Evolutionary conservation across 495 filamentous ascomycete genomes (phyloP), one percentile per base, ranked within the genome.

Genomic region (Neurospora sp.): DNA sequence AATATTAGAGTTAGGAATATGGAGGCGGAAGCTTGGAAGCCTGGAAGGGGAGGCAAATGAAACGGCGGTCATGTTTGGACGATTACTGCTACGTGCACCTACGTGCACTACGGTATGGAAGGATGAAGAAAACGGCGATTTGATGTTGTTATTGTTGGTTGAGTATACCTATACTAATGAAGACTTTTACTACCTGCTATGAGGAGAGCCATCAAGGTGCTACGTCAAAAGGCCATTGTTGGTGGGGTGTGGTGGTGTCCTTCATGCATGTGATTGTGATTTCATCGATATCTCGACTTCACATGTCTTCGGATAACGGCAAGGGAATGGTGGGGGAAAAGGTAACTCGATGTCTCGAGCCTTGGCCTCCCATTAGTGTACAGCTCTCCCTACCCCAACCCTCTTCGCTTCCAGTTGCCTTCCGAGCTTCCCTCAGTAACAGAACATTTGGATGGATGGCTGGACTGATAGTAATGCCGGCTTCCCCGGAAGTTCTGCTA

Each of bases 221-320:
- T 66, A 66, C 54, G 54, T 66, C 54, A 66, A 15, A 66, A 66
- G 24, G 24, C 54, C 5, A 8, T 62, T 62, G 54, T 6, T 62
- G 48, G 13, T 31, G 54, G 15, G 48, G 48, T 71, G 40, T 38
- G 37, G 54, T 69, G 72, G 37, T 38, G 28, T 21, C 36, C 71
- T 71, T 21, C 21, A 34, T 72, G 73, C 74, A 78, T 78, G 76
- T 78, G 76, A 78, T 74, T 73, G 74, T 62, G 28, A 62, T 31
- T 62, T 62, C 6, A 62, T 62, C 6, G 54, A 31, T 66, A 31
- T 34, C 15, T 34, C 15, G 54, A 34, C 54, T 62, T 62, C 54
- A n/a, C 54, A 62, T 62, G 54, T 62, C 24, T 59, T 74, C 66
- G 73, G 74, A 74, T 74, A 54, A 62, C 40, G 15, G 73, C 71